A percentile compares a stretch with the other conserved stretches of the same genome.
phyloP scores from a whole-genome alignment of 352 stramenopile species.

The Pythium utonaiense region DNA sequence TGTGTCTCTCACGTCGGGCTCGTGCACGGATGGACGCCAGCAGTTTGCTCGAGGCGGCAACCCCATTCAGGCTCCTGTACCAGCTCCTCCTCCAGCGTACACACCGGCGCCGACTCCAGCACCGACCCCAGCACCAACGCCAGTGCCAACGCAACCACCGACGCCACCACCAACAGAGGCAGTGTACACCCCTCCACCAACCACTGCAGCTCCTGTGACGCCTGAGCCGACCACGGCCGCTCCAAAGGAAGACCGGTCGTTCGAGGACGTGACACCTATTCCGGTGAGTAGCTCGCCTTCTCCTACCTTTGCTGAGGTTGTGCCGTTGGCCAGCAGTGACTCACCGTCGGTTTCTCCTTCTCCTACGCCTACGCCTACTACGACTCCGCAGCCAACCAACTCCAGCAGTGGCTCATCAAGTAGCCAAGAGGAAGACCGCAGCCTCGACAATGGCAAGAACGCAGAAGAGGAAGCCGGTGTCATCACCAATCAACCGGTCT shows the following conservation, averaged over 20 bases:
- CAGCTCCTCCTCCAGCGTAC: constrained; percentile 1
- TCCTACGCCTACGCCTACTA: neutral
- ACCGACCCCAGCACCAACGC: constrained; percentile 5
- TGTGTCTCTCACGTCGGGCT: constrained; percentile 39
- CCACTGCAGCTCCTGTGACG: neutral
- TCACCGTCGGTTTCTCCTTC: constrained; percentile 11
- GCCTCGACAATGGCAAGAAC: constrained; percentile 4
- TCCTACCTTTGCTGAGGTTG: neutral
- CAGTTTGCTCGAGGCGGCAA: constrained; percentile 38
- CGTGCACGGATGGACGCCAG: constrained; percentile 40
- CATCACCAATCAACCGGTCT: neutral
- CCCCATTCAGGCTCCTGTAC: neutral
- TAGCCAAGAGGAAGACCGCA: constrained; percentile 8
- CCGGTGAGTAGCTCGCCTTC: constrained; percentile 12
- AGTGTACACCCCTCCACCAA: neutral
- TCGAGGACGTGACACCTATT: constrained; percentile 1
- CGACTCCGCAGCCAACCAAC: neutral
- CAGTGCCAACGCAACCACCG: constrained; percentile 5
- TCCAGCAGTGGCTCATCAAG: neutral
- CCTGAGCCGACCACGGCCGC: neutral
- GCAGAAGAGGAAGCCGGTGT: neutral
- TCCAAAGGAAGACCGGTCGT: constrained; percentile 1
- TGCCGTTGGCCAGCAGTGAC: constrained; percentile 7
- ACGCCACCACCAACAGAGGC: neutral
- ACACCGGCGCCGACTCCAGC: neutral